Evolutionary conservation across 164 flowering plant species (phyloP).

Genomic region (Dillenia turbinata): DNA sequence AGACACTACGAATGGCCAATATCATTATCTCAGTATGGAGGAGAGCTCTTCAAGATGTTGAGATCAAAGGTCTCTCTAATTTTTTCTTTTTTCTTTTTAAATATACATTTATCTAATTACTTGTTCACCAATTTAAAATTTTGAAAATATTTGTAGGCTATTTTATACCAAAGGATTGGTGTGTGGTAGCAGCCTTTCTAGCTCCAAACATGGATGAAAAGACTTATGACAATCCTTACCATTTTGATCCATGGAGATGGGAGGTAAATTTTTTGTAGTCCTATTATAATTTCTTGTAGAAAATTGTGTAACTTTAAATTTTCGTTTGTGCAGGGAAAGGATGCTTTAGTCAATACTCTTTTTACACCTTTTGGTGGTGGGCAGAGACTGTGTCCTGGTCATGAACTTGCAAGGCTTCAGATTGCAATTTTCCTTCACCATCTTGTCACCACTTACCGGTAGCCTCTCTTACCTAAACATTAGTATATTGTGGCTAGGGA

Average conservation of each 20-base stretch:
- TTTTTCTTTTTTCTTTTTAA: background rate
- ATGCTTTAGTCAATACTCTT: slow-evolving; percentile 5
- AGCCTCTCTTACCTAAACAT: background rate
- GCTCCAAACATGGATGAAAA: slow-evolving; percentile 83
- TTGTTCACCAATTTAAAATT: background rate
- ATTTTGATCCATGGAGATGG: slow-evolving; percentile 98
- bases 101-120: background rate
- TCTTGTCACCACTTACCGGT: slow-evolving; percentile 78
- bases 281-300: no score
- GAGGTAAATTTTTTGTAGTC: slow-evolving; percentile 39
- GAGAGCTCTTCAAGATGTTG: slow-evolving; percentile 76
- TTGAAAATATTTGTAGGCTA: slow-evolving; percentile 40
- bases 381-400: slow-evolving; percentile 89
- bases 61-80: slow-evolving; percentile 60
- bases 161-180: slow-evolving; percentile 87
- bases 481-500: no score
- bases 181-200: slow-evolving; percentile 75
- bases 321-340: no score
- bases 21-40: slow-evolving; percentile 89
- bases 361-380: slow-evolving; percentile 98
- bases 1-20: slow-evolving; percentile 84
- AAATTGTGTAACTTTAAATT: no score
- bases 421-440: slow-evolving; percentile 91
- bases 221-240: slow-evolving; percentile 66
- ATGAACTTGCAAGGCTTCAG: slow-evolving; percentile 83